Conservation (phyloP, 768 basidiomycete genomes). For the Suillus lakei region DNA sequence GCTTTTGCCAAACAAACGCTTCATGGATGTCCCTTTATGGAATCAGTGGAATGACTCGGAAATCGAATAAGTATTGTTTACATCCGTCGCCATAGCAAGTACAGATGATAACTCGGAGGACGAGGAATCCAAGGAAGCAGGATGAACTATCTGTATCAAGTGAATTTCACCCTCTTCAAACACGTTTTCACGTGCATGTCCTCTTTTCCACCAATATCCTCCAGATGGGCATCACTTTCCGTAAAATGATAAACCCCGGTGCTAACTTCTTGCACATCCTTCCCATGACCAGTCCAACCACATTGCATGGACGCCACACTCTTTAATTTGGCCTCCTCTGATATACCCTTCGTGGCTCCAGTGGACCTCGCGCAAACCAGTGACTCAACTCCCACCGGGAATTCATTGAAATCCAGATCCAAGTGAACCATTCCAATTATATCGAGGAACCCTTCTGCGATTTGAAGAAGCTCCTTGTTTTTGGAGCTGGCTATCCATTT, state of each 20-base stretch:
- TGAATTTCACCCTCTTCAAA: slow-evolving; percentile 17
- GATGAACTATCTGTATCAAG: not conserved
- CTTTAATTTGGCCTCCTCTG: not conserved
- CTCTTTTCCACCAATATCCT: not conserved
- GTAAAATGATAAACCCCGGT: slow-evolving; percentile 21
- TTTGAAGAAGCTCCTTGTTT: slow-evolving; percentile 42
- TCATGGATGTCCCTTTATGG: not conserved
- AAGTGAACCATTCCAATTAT: slow-evolving; percentile 45
- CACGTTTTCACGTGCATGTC: not conserved
- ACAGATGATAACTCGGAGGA: not conserved
- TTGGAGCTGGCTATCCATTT: slow-evolving; percentile 46
- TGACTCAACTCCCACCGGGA: slow-evolving; percentile 20
- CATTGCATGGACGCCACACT: not conserved
- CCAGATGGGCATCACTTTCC: not conserved
- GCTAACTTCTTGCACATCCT: slow-evolving; percentile 15
- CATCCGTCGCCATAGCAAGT: not conserved
- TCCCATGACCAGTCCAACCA: slow-evolving; percentile 16
- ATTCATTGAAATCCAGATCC: slow-evolving; percentile 41
- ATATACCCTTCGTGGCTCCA: not conserved
- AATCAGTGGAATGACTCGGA: too few relatives aligned
- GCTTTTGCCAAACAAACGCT: slow-evolving; percentile 28
- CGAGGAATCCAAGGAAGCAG: not conserved
- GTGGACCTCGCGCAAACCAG: slow-evolving; percentile 17
- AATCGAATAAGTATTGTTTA: not conserved
- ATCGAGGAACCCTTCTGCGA: slow-evolving; percentile 35